phyloP scores from a whole-genome alignment of 2,329 filamentous ascomycete species.

The Ophiostoma fasciatum region DNA sequence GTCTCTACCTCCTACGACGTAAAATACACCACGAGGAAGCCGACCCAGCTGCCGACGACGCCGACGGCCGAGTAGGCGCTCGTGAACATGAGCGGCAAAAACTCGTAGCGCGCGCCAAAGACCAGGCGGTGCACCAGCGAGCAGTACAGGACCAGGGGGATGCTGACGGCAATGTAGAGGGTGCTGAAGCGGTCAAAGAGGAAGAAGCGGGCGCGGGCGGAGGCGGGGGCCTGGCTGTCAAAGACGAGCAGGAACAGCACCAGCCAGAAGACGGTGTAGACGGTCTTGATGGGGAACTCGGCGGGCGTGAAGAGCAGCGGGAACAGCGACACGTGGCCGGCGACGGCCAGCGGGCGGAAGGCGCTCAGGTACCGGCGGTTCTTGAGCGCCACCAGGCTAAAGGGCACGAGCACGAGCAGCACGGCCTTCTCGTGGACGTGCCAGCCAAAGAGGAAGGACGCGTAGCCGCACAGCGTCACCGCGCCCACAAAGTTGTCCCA shows the following conservation, averaged over 20 bases:
- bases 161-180: constrained; percentile 76
- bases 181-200: constrained; percentile 82
- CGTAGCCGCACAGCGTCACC: constrained; percentile 84
- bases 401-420: constrained; percentile 84
- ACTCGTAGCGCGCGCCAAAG: constrained; percentile 73
- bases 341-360: constrained; percentile 81
- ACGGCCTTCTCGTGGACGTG: constrained; percentile 98
- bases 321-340: constrained; percentile 90
- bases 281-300: constrained; percentile 86
- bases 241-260: constrained; percentile 74
- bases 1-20: constrained; percentile 31
- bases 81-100: constrained; percentile 91
- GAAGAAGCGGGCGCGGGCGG: constrained; percentile 67
- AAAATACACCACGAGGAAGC: constrained; percentile 88
- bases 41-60: constrained; percentile 91
- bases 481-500: constrained; percentile 86
- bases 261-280: constrained; percentile 88
- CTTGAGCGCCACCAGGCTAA: constrained; percentile 79
- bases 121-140: constrained; percentile 70
- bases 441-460: constrained; percentile 95
- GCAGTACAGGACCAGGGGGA: constrained; percentile 80
- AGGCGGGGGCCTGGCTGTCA: constrained; percentile 74
- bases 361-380: constrained; percentile 83
- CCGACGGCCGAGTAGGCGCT: constrained; percentile 89
- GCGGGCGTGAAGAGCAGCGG: constrained; percentile 82